Conservation (phyloP, 306 rosid genomes). For the Leucaena leucocephala region DNA sequence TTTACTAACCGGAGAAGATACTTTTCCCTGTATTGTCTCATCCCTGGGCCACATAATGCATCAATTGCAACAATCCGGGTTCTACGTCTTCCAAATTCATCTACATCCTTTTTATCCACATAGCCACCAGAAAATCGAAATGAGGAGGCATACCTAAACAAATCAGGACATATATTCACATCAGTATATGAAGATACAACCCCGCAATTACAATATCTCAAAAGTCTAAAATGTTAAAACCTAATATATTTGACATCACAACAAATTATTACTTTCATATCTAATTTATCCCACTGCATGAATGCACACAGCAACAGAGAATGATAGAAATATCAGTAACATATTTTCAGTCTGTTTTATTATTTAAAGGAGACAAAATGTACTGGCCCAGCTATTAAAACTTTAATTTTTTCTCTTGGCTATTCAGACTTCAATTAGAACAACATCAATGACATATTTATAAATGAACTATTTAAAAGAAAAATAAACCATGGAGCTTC, state of each 20-base stretch:
- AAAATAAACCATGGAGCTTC: neutral
- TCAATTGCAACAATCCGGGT: conserved; percentile 83
- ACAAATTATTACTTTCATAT: conserved; percentile 9
- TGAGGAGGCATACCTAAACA: conserved; percentile 80
- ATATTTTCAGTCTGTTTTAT: neutral
- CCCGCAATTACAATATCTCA: conserved; percentile 20
- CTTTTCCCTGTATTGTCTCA: conserved; percentile 67
- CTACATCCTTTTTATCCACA: conserved; percentile 63
- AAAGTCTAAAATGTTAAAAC: conserved; percentile 25
- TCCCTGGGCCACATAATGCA: conserved; percentile 80
- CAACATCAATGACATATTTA: neutral
- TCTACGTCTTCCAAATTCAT: conserved; percentile 71
- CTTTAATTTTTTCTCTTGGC: neutral
- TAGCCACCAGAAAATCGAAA: conserved; percentile 79
- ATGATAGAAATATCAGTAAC: neutral
- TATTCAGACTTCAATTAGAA: neutral
- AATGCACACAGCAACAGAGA: conserved; percentile 8
- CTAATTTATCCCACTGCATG: conserved; percentile 1
- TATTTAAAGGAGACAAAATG: conserved; percentile 5
- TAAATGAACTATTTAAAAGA: neutral
- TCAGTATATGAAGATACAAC: conserved; percentile 30
- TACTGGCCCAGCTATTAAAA: neutral
- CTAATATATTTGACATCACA: conserved; percentile 5
- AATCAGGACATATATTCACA: conserved; percentile 36
- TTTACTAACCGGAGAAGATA: conserved; percentile 74